Percentiles rank a stretch among this genome's conserved stretches.
phyloP scores from a whole-genome alignment of 495 filamentous ascomycete genomes.

The Neurospora sp. region DNA sequence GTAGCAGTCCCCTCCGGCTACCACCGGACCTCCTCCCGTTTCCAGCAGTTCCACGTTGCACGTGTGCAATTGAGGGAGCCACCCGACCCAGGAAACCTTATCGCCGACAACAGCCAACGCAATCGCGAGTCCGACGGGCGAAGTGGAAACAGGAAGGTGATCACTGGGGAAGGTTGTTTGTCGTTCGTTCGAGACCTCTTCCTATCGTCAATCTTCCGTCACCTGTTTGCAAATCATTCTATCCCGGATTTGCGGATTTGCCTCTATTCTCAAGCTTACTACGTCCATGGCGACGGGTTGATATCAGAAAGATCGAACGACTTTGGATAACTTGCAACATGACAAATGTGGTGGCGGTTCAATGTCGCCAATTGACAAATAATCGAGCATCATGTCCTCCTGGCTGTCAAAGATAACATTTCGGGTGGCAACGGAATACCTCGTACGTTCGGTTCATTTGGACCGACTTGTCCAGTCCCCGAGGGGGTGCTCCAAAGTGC shows the following conservation, averaged over 20 bases:
- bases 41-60: not conserved
- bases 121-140: not conserved
- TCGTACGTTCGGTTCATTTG: not conserved
- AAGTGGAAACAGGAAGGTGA: not conserved
- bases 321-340: not conserved
- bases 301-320: not conserved
- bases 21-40: not conserved
- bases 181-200: no score
- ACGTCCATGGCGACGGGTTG: not conserved
- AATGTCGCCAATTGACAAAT: not conserved
- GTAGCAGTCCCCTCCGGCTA: not conserved
- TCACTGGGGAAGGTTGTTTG: not conserved
- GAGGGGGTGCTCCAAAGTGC: not conserved
- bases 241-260: not conserved
- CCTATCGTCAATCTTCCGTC: not conserved
- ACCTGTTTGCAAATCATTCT: not conserved
- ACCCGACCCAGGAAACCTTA: not conserved
- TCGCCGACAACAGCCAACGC: not conserved
- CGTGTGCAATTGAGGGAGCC: not conserved
- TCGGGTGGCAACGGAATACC: not conserved
- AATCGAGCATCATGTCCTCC: not conserved
- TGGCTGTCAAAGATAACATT: not conserved
- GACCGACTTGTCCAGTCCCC: not conserved
- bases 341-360: not conserved
- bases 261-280: no score